phyloP scores from a whole-genome alignment of 2,329 filamentous ascomycete species.

The Colletotrichum liaoningense region DNA sequence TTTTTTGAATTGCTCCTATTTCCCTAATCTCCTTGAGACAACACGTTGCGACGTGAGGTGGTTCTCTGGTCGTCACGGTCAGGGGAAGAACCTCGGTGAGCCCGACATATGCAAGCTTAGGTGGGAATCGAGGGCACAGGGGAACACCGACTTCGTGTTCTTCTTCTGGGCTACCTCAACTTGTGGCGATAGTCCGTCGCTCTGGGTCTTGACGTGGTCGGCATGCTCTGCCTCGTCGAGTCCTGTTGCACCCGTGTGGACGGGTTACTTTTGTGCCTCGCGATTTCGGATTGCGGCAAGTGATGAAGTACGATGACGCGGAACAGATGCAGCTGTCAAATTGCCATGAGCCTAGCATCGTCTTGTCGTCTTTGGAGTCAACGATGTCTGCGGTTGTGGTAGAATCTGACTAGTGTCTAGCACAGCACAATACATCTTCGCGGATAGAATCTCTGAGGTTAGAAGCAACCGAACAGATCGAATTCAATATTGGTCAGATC shows the following conservation, averaged over 20 bases:
- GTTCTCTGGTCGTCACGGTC: background rate
- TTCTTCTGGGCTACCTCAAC: background rate
- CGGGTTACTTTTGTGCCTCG: conserved; percentile 1
- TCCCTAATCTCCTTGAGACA: conserved; percentile 34
- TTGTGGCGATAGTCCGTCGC: background rate
- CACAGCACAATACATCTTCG: background rate
- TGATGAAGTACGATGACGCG: background rate
- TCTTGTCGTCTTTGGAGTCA: background rate
- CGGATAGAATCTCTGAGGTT: too few species aligned
- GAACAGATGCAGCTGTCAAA: background rate
- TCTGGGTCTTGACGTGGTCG: conserved; percentile 22
- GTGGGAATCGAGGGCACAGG: background rate
- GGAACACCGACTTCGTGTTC: background rate
- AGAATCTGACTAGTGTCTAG: background rate
- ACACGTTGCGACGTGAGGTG: background rate
- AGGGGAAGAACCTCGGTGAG: background rate
- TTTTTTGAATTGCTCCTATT: conserved; percentile 24
- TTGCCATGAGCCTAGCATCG: background rate
- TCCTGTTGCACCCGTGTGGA: conserved; percentile 28
- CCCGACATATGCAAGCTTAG: background rate
- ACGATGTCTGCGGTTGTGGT: background rate
- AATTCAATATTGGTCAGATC: too few species aligned
- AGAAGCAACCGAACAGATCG: too few species aligned
- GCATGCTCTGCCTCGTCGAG: conserved; percentile 10
- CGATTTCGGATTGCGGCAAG: background rate